Evolutionary conservation across 1,284 basidiomycete species (phyloP), one percentile per base, ranked within the genome.

Genomic region (Neonothopanus nambi): DNA sequence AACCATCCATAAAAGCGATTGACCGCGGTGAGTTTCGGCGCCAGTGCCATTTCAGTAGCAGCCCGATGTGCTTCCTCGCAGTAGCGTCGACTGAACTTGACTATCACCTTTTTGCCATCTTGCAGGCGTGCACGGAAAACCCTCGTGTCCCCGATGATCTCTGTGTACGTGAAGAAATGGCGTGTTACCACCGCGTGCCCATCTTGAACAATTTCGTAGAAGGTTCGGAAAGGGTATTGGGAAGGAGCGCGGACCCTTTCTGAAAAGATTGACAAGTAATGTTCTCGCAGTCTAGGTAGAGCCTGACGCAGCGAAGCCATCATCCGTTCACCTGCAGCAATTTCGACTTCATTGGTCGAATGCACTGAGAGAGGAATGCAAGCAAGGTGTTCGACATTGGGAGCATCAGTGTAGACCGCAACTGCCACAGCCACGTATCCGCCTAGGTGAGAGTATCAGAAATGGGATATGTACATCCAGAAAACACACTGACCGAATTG

Each of bases 151-250:
- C n/a, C 38, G n/a, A 6, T 40, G 38, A 17, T 8, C 7, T 40
- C n/a, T 20, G 38, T 40, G n/a, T 40, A 17, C 6, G 8, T 40
- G 38, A 40, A 8, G 8, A 17, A 8, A 7, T 20, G 38, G 8
- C 38, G 38, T n/a, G n/a, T 20, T n/a, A n/a, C n/a, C n/a, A n/a
- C n/a, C n/a, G n/a, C n/a, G n/a, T n/a, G n/a, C 38, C 20, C 38
- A 40, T 40, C n/a, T n/a, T n/a, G n/a, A n/a, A n/a, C n/a, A 17
- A 40, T 40, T 40, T 40, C 38, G n/a, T 40, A 40, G 38, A 40
- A 40, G n/a, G n/a, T 17, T 8, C 38, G 38, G n/a, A 8, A 40
- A 15, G 38, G 38, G n/a, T 17, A 40, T 15, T 40, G 8, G 8
- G 20, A 8, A 17, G n/a, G n/a, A 40, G 38, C n/a, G n/a, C 38